Conservation (phyloP, 2,329 filamentous ascomycete species). For the Colletotrichum falcatum region DNA sequence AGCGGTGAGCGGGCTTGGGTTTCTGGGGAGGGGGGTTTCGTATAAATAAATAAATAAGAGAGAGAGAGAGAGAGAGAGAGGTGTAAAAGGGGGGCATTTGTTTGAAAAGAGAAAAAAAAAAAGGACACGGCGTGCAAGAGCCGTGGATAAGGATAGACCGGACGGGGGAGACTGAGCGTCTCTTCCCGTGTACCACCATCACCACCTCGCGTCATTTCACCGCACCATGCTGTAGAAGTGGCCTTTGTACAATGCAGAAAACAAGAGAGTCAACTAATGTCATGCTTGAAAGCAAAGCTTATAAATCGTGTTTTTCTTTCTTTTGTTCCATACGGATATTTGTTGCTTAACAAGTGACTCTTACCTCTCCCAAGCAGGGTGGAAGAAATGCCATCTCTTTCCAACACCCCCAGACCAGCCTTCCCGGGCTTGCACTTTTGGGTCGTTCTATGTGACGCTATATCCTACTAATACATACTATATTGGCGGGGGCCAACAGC, state of each 20-base stretch:
- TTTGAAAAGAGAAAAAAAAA: background rate
- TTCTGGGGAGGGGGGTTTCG: accelerated
- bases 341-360: slow-evolving; percentile 30
- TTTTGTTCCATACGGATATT: background rate
- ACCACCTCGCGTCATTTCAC: background rate
- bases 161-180: background rate
- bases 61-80: background rate
- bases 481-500: background rate
- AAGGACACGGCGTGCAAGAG: background rate
- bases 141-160: background rate
- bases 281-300: background rate
- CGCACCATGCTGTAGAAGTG: background rate
- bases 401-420: slow-evolving; percentile 11
- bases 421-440: slow-evolving; percentile 35
- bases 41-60: too few relatives aligned
- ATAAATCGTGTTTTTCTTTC: background rate
- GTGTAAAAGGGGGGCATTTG: background rate
- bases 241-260: slow-evolving; percentile 18
- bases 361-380: background rate
- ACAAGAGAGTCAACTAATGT: background rate
- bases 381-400: background rate
- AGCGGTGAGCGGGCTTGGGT: slow-evolving; percentile 59
- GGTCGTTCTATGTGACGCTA: slow-evolving; percentile 43
- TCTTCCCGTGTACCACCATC: background rate
- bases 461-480: slow-evolving; percentile 49